Base-by-base conservation (phyloP, 73 alveolate species). In the Paramecium sexaurelia region DNA sequence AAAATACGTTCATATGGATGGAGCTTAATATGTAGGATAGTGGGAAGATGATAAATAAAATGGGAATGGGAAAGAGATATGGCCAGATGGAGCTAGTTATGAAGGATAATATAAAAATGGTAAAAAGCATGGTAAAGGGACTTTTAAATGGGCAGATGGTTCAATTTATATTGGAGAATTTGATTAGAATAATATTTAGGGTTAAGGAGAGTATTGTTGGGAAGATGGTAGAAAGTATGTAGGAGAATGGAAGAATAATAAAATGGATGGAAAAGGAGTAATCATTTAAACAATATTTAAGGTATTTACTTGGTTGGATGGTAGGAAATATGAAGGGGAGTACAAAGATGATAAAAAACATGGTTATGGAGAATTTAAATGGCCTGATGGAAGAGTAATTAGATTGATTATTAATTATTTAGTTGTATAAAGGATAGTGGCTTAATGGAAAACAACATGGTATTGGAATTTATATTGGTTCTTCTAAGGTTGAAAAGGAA, bases 301-400 rank as follows among this genome's bases (percentile, higher is more conserved):
- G 90, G 71, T 69, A 1, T 94, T 95, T 55, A 78, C 94, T 26
- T 92, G 98, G 97, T 89, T 75, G 10, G 96, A 95, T 66, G 95
- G 95, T 32, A 93, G 95, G 71, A 94, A 87, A 69, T 94, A 95
- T 94, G 94, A 92, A 61, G 97, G 98, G 7, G 87, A 95, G 8
- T 95, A 95, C 87, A 75, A 85, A 40, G 96, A 95, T 92, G 94
- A 94, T 67, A 92, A 69, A 51, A 94, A 94, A 40, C 95, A 95
- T 86, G 98, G 96, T 1, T 89, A 93, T 85, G 98, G 98, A 20
- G 93, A 82, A 17, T 95, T 95, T 82, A 92, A 94, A 83, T 95
- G 98, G 98, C 93, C 96, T 45, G 98, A 95, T 94, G 98, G 98
- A 73, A 95, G 92, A 47, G 75, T 67, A 55, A 7, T 17, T 66